phyloP scores from a whole-genome alignment of 106 monocot species.

The Dioscorea alata region DNA sequence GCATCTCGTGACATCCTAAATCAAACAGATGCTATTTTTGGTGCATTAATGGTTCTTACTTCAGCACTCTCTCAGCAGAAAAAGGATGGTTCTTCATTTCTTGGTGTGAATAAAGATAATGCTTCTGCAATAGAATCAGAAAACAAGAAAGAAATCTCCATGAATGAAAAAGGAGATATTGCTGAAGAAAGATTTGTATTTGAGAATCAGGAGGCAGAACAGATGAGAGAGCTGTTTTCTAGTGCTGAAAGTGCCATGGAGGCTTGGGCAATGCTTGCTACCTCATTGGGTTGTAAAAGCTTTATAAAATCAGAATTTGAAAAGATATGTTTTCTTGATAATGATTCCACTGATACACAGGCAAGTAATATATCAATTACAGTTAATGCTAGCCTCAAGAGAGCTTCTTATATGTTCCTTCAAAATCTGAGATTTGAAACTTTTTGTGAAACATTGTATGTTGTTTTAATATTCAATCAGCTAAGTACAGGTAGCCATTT shows the following conservation, averaged over 20 bases:
- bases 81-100: constrained; percentile 13
- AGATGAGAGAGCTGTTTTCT: constrained; percentile 70
- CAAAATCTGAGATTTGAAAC: not conserved
- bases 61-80: constrained; percentile 43
- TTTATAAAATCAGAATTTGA: constrained; percentile 97
- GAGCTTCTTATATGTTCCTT: too few species aligned
- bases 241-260: constrained; percentile 99
- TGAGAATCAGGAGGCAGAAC: constrained; percentile 36
- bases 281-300: constrained; percentile 73
- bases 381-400: not conserved
- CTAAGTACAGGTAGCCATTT: constrained; percentile 70
- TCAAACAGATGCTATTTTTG: constrained; percentile 84
- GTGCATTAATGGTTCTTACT: constrained; percentile 68
- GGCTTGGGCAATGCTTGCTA: constrained; percentile 96
- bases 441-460: constrained; percentile 1
- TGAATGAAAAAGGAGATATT: constrained; percentile 10
- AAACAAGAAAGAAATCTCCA: constrained; percentile 4
- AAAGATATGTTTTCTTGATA: constrained; percentile 97
- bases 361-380: constrained; percentile 19
- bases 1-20: constrained; percentile 54
- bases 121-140: constrained; percentile 12
- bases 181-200: constrained; percentile 11
- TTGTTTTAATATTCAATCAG: not conserved
- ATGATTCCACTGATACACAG: constrained; percentile 88
- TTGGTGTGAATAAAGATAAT: constrained; percentile 14